Base-by-base conservation (phyloP, 2,329 filamentous ascomycete genomes). In the Chaetoscypha palmicola region DNA sequence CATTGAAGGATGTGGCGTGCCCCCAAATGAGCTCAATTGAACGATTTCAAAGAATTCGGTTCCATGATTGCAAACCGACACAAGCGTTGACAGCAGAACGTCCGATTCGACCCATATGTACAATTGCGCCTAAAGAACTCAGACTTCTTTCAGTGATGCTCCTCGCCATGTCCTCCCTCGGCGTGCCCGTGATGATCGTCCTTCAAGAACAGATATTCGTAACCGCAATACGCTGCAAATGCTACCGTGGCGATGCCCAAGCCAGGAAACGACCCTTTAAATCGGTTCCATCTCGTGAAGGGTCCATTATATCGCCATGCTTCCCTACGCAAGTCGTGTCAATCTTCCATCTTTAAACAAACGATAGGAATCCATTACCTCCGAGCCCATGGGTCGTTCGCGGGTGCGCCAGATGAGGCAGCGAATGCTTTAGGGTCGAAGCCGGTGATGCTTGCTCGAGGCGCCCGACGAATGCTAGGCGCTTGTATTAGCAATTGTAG, bases 241-340 rank as follows among this genome's bases (percentile, higher is more conserved):
- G 91, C 90, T 48, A 92, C 90, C 4, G 85, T 85, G 23, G 89
- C 92, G 58, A 91, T 94, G 53, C 92, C 92, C 58, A 98, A 75
- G 49, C 92, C 92, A 28, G 92, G 92, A 64, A 98, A 88, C 52
- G 80, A 73, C 60, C 77, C 73, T 71, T 83, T 89, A 73, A 96
- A 92, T 58, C 92, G 84, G 71, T 95, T 94, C 70, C 74, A 85
- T 58, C 91, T 79, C 54, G 82, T 83, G 73, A 96, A 97, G 43
- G 79, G 82, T 52, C 91, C 92, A 26, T 77, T 81, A 73, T 95
- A 96, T 68, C 92, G 79, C 92, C 92, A 98, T 63, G 86, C 77
- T 73, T 98, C 92, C 63, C 92, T 98, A 64, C 53, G 72, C 92
- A 89, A 63, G 89, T 53, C n/a, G 28, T 47, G 43, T 51, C 35